Base-by-base conservation (phyloP, 2,329 filamentous ascomycete genomes). In the Penicillium decumbens region DNA sequence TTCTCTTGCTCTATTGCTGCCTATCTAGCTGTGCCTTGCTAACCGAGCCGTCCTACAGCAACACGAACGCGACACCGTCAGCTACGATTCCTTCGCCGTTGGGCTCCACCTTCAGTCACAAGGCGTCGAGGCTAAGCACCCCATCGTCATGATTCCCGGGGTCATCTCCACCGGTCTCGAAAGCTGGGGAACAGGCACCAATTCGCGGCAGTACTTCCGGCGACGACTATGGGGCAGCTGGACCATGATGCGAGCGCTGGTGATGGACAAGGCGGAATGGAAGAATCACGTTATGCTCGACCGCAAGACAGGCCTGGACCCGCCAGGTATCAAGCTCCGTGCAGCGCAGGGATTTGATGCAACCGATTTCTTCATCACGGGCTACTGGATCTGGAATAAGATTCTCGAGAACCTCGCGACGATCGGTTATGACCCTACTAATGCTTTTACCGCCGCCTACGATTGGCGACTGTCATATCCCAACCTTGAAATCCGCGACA, bases 301-400 rank as follows among this genome's bases (percentile, higher is more conserved):
- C 71, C 91, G 92, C 68, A 72, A 82, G 32, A 96, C 92, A 0
- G 93, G 93, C 0, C 76, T 98, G 20, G 93, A 98, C 67, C 93
- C 93, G 1, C 88, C 90, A 0, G 84, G 85, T 10, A 83, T 97
- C 62, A 97, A 97, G 74, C 74, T 98, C 18, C 83, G 93, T 32
- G 89, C 93, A 7, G 91, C 93, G 0, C 93, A 97, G 68, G 93
- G 93, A 1, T 98, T 98, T 62, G 93, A 98, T 70, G 93, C 93
- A 2, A 91, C 93, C 9, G 93, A 98, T 72, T 98, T 98, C 64
- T 77, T 76, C 58, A 84, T 85, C 57, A 84, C 82, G 1, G 83
- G 83, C 4, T 98, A 98, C 72, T 98, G 93, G 93, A 97, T 98
- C 53, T 96, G 91, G 91, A 96, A 89, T 73, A 97, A 97, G 73